A percentile compares a stretch with the other conserved stretches of the same genome.
Conservation (phyloP, 345 rosid species). For the Mangifera indica region DNA sequence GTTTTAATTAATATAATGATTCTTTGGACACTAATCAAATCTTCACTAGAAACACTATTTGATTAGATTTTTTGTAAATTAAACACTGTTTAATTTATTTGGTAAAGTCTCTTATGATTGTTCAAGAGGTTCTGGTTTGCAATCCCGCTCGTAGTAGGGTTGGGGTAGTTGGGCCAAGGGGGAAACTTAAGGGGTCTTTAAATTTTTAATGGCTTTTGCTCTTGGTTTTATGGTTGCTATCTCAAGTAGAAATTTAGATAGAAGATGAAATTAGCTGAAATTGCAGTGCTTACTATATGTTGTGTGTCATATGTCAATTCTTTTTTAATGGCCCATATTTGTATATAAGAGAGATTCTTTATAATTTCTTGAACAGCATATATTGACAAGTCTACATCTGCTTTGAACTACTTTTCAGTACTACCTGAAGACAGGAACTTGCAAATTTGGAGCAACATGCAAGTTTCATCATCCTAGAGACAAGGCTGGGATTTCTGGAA, state of each 20-base stretch:
- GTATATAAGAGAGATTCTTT: not conserved
- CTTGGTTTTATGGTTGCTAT: not conserved
- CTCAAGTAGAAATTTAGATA: not conserved
- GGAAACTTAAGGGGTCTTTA: too few relatives aligned
- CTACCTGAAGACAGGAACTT: conserved; percentile 97
- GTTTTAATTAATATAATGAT: not conserved
- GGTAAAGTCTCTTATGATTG: too few relatives aligned
- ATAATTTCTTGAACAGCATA: not conserved
- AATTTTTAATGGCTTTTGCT: not conserved
- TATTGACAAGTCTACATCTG: conserved; percentile 21
- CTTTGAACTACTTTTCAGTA: conserved; percentile 50
- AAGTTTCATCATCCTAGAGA: conserved; percentile 98
- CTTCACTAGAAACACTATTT: not conserved
- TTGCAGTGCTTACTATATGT: too few relatives aligned
- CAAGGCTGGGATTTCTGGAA: conserved; percentile 90
- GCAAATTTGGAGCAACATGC: conserved; percentile 99
- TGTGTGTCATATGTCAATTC: too few relatives aligned
- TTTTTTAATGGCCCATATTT: not conserved
- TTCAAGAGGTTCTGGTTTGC: not conserved
- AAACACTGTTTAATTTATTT: not conserved
- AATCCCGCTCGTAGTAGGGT: not conserved
- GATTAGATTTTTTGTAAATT: not conserved
- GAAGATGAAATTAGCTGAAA: not conserved
- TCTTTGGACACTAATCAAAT: not conserved
- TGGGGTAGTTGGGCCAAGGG: not conserved